phyloP scores from a whole-genome alignment of 148 eudicot genomes.

The Simmondsia chinensis region DNA sequence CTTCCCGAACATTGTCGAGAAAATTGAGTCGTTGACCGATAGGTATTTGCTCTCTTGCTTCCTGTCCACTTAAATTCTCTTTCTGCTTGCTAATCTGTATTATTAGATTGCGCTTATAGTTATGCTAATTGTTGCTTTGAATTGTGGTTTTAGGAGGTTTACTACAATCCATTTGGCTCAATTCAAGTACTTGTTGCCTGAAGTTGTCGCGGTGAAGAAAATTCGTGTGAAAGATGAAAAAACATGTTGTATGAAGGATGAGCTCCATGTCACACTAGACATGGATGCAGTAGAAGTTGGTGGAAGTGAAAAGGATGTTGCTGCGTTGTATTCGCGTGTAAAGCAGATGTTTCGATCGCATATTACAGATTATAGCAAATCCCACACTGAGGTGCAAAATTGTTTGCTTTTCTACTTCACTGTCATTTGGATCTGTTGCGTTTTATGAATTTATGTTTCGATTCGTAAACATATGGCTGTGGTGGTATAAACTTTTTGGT shows the following conservation, averaged over 20 bases:
- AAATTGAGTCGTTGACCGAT: slow-evolving; percentile 48
- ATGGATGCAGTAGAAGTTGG: slow-evolving; percentile 20
- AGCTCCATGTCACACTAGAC: slow-evolving; percentile 44
- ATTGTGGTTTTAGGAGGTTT: slow-evolving; percentile 81
- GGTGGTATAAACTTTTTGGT: too few species aligned
- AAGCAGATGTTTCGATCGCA: slow-evolving; percentile 47
- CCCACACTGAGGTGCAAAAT: slow-evolving; percentile 46
- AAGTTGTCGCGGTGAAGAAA: slow-evolving; percentile 50
- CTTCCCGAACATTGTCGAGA: slow-evolving; percentile 42
- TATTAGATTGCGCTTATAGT: not conserved
- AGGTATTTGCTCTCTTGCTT: too few species aligned
- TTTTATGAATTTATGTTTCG: not conserved
- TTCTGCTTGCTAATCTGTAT: not conserved
- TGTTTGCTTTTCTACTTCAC: not conserved
- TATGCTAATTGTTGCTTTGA: too few species aligned
- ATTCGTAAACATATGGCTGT: too few species aligned
- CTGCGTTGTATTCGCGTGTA: slow-evolving; percentile 25
- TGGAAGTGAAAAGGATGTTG: slow-evolving; percentile 20
- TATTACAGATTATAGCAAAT: slow-evolving; percentile 21
- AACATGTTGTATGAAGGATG: slow-evolving; percentile 70
- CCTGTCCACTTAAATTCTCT: too few species aligned
- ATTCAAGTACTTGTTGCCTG: slow-evolving; percentile 66
- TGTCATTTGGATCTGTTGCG: not conserved
- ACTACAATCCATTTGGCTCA: slow-evolving; percentile 61
- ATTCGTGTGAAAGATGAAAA: slow-evolving; percentile 50